Conservation (phyloP, 228 moss, liverwort and hornwort species). For the Sphagnum fallax region DNA sequence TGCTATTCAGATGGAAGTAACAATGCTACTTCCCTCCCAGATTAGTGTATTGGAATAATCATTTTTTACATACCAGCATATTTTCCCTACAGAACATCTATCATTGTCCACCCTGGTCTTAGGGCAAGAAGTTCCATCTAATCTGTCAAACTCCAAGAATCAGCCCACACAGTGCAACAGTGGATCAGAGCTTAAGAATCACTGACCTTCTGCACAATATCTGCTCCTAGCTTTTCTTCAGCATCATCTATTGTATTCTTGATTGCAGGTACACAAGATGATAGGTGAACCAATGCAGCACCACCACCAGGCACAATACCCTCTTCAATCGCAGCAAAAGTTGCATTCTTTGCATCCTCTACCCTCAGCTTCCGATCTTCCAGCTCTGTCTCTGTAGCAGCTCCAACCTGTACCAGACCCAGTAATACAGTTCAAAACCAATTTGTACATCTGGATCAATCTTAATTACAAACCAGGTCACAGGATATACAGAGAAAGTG, state of each 20-base stretch:
- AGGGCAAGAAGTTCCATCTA: no score
- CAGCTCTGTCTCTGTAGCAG: constrained; percentile 80
- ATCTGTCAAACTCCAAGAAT: no score
- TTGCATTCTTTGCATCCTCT: constrained; percentile 94
- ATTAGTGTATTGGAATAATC: no score
- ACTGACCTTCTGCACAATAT: constrained; percentile 77
- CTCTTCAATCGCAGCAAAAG: constrained; percentile 93
- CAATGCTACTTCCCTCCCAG: no score
- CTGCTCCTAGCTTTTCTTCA: constrained; percentile 80
- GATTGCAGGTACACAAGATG: constrained; percentile 48
- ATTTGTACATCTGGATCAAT: neutral
- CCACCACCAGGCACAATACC: constrained; percentile 96
- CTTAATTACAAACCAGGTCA: neutral
- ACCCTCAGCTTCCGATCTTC: constrained; percentile 85
- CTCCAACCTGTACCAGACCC: constrained; percentile 51
- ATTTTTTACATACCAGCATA: no score
- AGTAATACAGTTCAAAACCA: no score
- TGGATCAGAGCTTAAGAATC: neutral
- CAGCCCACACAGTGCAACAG: neutral
- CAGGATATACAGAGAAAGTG: neutral
- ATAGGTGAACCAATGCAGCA: constrained; percentile 77
- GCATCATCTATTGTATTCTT: constrained; percentile 48
- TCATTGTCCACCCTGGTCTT: no score
- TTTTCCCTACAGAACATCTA: no score
- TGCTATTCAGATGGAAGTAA: no score